Evolutionary conservation across 805 yeast genomes (phyloP).

Genomic region (Saturnispora kantuleensis): DNA sequence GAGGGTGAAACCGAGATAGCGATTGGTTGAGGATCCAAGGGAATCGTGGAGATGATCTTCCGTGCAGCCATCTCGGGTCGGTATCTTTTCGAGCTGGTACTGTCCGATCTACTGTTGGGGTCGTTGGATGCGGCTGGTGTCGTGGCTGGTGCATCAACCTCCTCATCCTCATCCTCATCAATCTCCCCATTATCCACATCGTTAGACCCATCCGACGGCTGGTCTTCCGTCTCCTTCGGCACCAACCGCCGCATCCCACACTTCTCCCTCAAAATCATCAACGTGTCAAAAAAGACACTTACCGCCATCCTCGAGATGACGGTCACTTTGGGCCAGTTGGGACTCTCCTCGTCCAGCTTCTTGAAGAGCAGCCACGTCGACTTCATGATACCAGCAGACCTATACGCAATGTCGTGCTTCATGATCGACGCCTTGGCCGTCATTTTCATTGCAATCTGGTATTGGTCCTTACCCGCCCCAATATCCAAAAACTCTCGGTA

Average conservation of each 20-base stretch:
- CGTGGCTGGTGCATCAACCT: not conserved
- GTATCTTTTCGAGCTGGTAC: conserved; percentile 15
- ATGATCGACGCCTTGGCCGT: conserved; percentile 74
- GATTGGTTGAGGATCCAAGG: conserved; percentile 77
- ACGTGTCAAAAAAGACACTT: conserved; percentile 82
- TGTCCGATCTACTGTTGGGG: conserved; percentile 10
- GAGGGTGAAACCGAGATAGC: conserved; percentile 24
- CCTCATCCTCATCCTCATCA: conserved; percentile 7
- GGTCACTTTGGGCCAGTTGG: conserved; percentile 35
- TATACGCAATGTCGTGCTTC: conserved; percentile 85
- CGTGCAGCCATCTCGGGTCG: conserved; percentile 54
- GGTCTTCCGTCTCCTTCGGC: conserved; percentile 16
- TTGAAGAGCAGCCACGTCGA: conserved; percentile 87
- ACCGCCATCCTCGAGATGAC: conserved; percentile 86
- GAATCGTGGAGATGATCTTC: conserved; percentile 66
- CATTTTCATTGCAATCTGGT: conserved; percentile 53
- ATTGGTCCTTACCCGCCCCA: conserved; percentile 60
- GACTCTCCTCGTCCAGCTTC: conserved; percentile 46
- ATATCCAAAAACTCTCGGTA: conserved; percentile 57
- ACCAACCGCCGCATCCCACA: conserved; percentile 73
- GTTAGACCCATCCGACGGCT: conserved; percentile 13
- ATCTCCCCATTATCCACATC: conserved; percentile 21
- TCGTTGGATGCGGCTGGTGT: conserved; percentile 17
- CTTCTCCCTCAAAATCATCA: conserved; percentile 75
- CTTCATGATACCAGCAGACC: conserved; percentile 89